Base-by-base conservation (phyloP, 2,329 filamentous ascomycete species). In the Camillea tinctor region DNA sequence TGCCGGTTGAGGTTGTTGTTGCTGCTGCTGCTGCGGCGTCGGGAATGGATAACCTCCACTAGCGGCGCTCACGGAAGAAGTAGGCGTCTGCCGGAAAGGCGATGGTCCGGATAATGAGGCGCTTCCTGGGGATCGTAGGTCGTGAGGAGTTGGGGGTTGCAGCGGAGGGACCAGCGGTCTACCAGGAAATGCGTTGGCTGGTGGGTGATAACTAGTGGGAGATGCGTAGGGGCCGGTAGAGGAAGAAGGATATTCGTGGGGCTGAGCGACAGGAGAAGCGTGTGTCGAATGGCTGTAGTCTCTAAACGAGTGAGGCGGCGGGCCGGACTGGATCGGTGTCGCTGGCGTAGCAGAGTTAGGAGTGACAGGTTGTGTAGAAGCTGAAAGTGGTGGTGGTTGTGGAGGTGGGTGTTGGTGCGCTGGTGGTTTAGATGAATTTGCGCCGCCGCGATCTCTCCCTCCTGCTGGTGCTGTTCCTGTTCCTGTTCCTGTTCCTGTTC, bases 1-100 rank as follows among this genome's bases (percentile, higher is more conserved):
- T 23, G 75, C 72, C 30, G 80, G 73, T 57, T 79, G 76, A 24
- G 77, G 61, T 30, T 71, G 69, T 17, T 48, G 55, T 30, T 65
- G 66, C 19, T 64, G 70, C 20, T 62, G 67, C 54, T 71, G 72
- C 36, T 78, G 78, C 23, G 75, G 69, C 21, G 76, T 73, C 24
- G 82, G 82, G 53, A 85, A 85, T 1, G 82, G 81, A 64, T 83
- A 85, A 23, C 79, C 81, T 52, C 75, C 71, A 63, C 74, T 72
- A 44, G 74, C 69, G 13, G 69, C 73, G 64, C 76, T 79, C 52
- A 75, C 67, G 3, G 80, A 78, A 30, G 81, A 79, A 3, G 77
- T 79, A 21, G 80, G 79, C 9, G 80, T 80, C 23, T 80, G 77
- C 56, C 81, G 79, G 66, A 84, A 84, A 1, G 83, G 78, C 3